These are phyloP conservation scores for Phylloboletellus chloephorus DNA, from an alignment of 1,284 basidiomycete genomes.

Conservation along the genomic window DNA sequence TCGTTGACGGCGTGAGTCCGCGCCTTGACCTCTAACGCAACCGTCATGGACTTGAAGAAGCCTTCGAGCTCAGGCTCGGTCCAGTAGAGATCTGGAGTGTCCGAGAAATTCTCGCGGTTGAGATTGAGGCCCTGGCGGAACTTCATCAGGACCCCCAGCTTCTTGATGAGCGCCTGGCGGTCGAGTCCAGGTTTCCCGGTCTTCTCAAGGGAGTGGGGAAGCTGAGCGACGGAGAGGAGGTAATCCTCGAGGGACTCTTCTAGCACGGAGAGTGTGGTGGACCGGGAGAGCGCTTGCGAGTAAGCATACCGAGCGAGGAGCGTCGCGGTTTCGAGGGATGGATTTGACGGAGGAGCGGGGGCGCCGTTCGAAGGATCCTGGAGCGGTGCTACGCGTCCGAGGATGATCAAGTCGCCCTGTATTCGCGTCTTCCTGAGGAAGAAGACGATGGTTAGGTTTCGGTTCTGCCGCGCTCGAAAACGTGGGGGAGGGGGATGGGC, in stretches of 20 bases:
- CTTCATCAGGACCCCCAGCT: slow-evolving; percentile 82
- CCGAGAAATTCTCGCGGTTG: slow-evolving; percentile 82
- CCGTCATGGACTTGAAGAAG: slow-evolving; percentile 79
- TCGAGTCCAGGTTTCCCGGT: slow-evolving; percentile 79
- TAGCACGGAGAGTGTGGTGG: slow-evolving; percentile 77
- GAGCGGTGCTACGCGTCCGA: slow-evolving; percentile 63
- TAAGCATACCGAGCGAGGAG: slow-evolving; percentile 83
- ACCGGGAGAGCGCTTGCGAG: slow-evolving; percentile 84
- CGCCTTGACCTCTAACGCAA: slow-evolving; percentile 77
- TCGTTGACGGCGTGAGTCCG: slow-evolving; percentile 80
- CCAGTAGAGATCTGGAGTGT: slow-evolving; percentile 90
- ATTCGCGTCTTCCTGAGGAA: slow-evolving; percentile 66
- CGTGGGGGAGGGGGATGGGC: slow-evolving; percentile 13
- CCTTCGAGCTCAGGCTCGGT: slow-evolving; percentile 82
- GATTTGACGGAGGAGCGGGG: slow-evolving; percentile 43
- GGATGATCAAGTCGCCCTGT: slow-evolving; percentile 84
- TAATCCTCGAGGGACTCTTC: slow-evolving; percentile 80
- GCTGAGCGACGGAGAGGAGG: slow-evolving; percentile 69
- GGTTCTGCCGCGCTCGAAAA: too few relatives aligned
- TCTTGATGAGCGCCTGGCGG: slow-evolving; percentile 77
- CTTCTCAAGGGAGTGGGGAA: slow-evolving; percentile 69
- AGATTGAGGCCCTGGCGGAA: slow-evolving; percentile 86
- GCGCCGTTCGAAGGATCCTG: slow-evolving; percentile 39
- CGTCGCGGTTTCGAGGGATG: slow-evolving; percentile 52
- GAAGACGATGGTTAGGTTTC: slow-evolving; percentile 7